Evolutionary conservation across 805 yeast species (phyloP).

Genomic region (Candida namnaoensis): DNA sequence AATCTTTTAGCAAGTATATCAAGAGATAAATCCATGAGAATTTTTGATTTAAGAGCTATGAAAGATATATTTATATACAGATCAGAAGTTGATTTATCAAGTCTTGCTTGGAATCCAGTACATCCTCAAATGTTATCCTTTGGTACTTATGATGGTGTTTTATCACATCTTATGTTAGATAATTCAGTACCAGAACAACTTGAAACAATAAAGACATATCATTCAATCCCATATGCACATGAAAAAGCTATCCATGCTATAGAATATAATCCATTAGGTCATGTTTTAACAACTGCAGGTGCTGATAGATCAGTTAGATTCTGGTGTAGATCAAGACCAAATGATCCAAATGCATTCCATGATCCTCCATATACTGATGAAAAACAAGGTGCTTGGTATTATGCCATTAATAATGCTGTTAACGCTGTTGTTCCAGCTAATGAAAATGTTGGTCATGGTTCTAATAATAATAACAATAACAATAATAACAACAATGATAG

Average conservation of each 20-base stretch:
- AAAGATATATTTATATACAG: conserved; percentile 63
- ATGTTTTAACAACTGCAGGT: conserved; percentile 83
- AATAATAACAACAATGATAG: conserved; percentile 1
- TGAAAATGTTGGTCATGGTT: conserved; percentile 15
- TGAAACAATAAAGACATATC: conserved; percentile 37
- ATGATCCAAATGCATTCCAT: conserved; percentile 73
- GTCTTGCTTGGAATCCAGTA: conserved; percentile 89
- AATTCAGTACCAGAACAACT: conserved; percentile 22
- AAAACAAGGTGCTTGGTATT: conserved; percentile 49
- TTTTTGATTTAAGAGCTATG: conserved; percentile 85
- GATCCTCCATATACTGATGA: conserved; percentile 74
- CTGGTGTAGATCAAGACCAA: conserved; percentile 92
- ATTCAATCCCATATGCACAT: conserved; percentile 82
- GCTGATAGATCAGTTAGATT: conserved; percentile 88
- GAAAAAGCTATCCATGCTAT: conserved; percentile 86
- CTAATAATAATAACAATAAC: not conserved
- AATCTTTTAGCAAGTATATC: conserved; percentile 79
- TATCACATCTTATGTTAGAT: conserved; percentile 68
- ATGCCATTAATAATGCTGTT: conserved; percentile 28
- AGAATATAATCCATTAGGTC: conserved; percentile 93
- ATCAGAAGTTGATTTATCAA: conserved; percentile 78
- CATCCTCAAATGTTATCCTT: conserved; percentile 74
- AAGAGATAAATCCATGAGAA: conserved; percentile 79
- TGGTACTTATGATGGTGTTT: conserved; percentile 85
- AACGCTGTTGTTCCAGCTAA: conserved; percentile 24